Conservation (phyloP, 2,329 filamentous ascomycete species). For the Volutella citrinella region DNA sequence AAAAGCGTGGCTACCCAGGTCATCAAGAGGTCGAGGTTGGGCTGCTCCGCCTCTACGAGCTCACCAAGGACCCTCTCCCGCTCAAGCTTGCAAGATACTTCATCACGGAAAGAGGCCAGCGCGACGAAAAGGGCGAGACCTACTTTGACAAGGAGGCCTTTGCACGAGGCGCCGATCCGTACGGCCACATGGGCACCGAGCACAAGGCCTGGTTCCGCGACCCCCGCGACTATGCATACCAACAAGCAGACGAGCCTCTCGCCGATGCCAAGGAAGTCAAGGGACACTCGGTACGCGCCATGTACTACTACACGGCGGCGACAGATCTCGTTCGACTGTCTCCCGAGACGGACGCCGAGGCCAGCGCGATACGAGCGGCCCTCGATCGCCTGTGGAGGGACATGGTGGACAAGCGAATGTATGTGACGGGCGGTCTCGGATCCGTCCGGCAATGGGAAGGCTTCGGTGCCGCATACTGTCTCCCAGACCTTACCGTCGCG, state of each 20-base stretch:
- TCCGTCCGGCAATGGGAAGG: conserved; percentile 6
- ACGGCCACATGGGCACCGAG: too few relatives aligned
- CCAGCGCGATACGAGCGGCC: too few relatives aligned
- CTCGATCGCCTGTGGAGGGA: conserved; percentile 4
- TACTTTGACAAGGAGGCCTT: conserved; percentile 5
- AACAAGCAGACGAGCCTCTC: conserved; percentile 3
- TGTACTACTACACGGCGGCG: conserved; percentile 5
- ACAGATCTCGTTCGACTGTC: conserved; percentile 1
- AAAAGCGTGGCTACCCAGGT: conserved; percentile 6
- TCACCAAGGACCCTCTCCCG: not conserved
- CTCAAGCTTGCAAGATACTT: conserved; percentile 5
- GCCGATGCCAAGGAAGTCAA: conserved; percentile 1
- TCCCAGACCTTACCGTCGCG: not conserved
- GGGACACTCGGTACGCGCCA: conserved; percentile 4
- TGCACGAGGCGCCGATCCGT: conserved; percentile 2
- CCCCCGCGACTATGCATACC: conserved; percentile 4
- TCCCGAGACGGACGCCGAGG: not conserved
- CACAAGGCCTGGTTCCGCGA: too few relatives aligned
- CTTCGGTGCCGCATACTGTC: conserved; percentile 1
- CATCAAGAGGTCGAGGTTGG: conserved; percentile 7
- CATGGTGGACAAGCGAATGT: conserved; percentile 7
- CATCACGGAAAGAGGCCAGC: conserved; percentile 1
- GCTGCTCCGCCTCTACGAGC: conserved; percentile 1
- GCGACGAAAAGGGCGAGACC: conserved; percentile 1
- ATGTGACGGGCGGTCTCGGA: conserved; percentile 2